Base-by-base conservation (phyloP, 2,329 filamentous ascomycete species). In the Aspergillus tanneri region DNA sequence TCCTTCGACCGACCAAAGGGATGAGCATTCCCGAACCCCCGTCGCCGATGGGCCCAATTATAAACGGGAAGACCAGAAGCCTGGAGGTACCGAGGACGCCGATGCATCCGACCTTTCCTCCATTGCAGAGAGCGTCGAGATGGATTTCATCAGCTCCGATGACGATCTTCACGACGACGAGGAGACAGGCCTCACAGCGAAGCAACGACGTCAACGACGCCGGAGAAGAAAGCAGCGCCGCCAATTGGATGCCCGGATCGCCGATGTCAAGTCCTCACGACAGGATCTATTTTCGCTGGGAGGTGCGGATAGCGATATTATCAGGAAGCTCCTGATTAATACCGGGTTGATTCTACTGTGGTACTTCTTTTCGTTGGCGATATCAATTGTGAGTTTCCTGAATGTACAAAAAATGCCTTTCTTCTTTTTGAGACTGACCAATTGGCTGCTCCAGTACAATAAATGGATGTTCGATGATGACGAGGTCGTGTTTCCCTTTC, bases 391-490 rank as follows among this genome's bases (percentile, higher is more conserved):
- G 79, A 75, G 86, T 76, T 35, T 16, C 24, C 27, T 21, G 9
- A 16, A 12, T 18, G 9, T 22, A 42, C 6, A 24, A 22, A 21
- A 21, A 37, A 46, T 46, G 10, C 14, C 11, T 16, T 16, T 22
- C 16, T 7, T 23, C 8, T 14, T 16, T 5, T 32, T n/a, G n/a
- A n/a, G n/a, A n/a, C 16, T 41, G 36, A 24, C 36, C 32, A 21
- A 47, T 39, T 42, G 23, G 27, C 30, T 22, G 16, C 8, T 46
- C 28, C 59, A 93, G 86, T 99, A 97, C 78, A 99, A 99, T 80
- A 97, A 96, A 75, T 97, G 93, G 93, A 97, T 99, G 92, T 97
- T 99, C 73, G 88, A 88, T 63, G 81, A 86, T 53, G 81, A 86
- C 58, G 83, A 87, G 57, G 82, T 95, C 59, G 86, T 96, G 71